Conservation (phyloP, 2,329 filamentous ascomycete species). For the Aspergillus arachidicola region DNA sequence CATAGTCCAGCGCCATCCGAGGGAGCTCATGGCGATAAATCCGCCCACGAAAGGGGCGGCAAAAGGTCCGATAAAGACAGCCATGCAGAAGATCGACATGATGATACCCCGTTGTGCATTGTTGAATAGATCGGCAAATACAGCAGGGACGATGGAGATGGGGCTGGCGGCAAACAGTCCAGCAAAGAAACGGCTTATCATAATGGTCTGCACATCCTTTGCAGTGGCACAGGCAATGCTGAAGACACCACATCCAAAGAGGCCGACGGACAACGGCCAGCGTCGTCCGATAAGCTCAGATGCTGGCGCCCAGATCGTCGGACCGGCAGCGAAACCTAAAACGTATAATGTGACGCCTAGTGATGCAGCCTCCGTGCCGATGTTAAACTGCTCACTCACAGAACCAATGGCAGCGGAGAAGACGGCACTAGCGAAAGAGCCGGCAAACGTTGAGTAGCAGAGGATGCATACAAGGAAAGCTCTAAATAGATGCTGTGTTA, state of each 20-base stretch:
- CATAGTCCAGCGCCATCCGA: constrained; percentile 58
- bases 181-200: constrained; percentile 51
- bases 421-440: constrained; percentile 61
- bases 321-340: constrained; percentile 60
- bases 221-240: constrained; percentile 49
- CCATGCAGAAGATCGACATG: constrained; percentile 55
- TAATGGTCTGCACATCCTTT: constrained; percentile 45
- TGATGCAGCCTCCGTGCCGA: constrained; percentile 47
- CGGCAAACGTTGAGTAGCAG: constrained; percentile 52
- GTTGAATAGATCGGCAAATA: constrained; percentile 54
- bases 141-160: constrained; percentile 48
- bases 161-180: constrained; percentile 51
- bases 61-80: constrained; percentile 53
- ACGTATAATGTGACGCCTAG: constrained; percentile 54
- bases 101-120: constrained; percentile 46
- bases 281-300: constrained; percentile 63
- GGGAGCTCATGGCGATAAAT: constrained; percentile 51
- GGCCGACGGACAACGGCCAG: constrained; percentile 50
- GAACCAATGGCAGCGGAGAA: constrained; percentile 66
- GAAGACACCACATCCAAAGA: constrained; percentile 49
- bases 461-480: constrained; percentile 27
- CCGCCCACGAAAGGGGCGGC: constrained; percentile 55
- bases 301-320: constrained; percentile 64
- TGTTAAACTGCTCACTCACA: constrained; percentile 54
- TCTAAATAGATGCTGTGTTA: constrained; percentile 7